phyloP scores from a whole-genome alignment of 345 rosid genomes.

The Citrus cavaleriei region DNA sequence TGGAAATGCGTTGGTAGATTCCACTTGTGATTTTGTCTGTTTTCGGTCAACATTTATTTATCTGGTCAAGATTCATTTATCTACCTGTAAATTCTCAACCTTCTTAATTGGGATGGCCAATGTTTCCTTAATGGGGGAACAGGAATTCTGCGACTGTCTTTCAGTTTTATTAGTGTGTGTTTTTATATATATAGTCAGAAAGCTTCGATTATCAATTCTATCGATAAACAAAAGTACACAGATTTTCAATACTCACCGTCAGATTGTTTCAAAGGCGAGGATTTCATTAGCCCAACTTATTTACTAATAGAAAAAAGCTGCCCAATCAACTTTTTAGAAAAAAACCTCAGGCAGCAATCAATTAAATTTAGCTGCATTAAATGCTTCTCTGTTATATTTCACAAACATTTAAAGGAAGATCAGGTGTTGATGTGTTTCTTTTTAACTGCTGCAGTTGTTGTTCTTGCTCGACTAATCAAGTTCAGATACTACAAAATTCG shows the following conservation, averaged over 20 bases:
- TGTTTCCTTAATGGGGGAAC: neutral
- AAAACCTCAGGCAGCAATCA: neutral
- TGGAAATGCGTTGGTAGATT: neutral
- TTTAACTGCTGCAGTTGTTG: neutral
- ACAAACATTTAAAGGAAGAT: neutral
- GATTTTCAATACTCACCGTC: neutral
- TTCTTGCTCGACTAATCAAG: neutral
- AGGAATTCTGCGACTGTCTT: neutral
- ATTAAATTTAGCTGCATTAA: neutral
- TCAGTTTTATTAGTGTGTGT: neutral
- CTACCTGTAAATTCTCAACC: neutral
- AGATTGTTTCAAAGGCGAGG: neutral
- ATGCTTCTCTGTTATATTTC: neutral
- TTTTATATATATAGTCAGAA: neutral
- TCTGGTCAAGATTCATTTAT: neutral
- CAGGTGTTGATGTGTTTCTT: neutral
- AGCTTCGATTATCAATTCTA: neutral
- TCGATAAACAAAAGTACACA: neutral
- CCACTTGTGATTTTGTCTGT: neutral
- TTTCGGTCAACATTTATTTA: neutral
- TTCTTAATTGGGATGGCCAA: neutral
- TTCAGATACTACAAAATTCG: neutral
- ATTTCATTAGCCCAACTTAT: neutral
- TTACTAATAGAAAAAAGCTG: neutral
- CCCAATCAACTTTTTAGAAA: neutral